Evolutionary conservation across 805 yeast genomes (phyloP), one percentile per base, ranked within the genome.

Genomic region (Saccharomycopsis sp.): DNA sequence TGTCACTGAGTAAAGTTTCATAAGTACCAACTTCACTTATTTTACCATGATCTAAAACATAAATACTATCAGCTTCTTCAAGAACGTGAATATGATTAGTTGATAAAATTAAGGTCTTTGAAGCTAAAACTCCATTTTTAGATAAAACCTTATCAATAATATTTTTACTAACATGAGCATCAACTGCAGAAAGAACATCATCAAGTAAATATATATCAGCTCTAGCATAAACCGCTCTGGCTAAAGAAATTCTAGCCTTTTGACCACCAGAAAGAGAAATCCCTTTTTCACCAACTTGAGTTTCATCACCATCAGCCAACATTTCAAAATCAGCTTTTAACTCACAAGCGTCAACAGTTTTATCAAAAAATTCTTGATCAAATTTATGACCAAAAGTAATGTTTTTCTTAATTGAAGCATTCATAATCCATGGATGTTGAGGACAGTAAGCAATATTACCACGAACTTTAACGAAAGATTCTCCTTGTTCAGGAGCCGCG

Each of bases 181-280:
- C 87, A 15, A 79, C 87, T 2, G 86, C 86, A 48, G 80, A 70
- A 42, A 79, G 60, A 20, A 79, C 66, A 53, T 79, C 87, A 59
- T 79, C 87, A 40, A 79, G 49, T 30, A 79, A 53, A 44, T 72
- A 70, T 5, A 77, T 62, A 55, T 77, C 82, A 2, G 71, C 66
- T 40, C 76, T 60, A 0, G 82, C 59, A 52, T 79, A 79, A 3
- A 79, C 79, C 0, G 85, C 83, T 51, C 87, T 67, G 0, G 86
- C 86, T 32, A 79, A 59, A 12, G 78, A 68, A 21, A 79, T 58
- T 54, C 87, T 57, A 0, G 80, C 79, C 52, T 72, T 75, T 52
- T 75, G 82, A 6, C 82, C 79, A 28, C 79, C 79, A 6, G 76
- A 69, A 21, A 74, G 59, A 2, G 79, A 67, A 26, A 74, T 72